Percentiles rank a stretch among this genome's conserved stretches.
These are phyloP conservation scores for Botrytis paeoniae DNA, from an alignment of 2,329 filamentous ascomycete genomes.

Conservation along the genomic window DNA sequence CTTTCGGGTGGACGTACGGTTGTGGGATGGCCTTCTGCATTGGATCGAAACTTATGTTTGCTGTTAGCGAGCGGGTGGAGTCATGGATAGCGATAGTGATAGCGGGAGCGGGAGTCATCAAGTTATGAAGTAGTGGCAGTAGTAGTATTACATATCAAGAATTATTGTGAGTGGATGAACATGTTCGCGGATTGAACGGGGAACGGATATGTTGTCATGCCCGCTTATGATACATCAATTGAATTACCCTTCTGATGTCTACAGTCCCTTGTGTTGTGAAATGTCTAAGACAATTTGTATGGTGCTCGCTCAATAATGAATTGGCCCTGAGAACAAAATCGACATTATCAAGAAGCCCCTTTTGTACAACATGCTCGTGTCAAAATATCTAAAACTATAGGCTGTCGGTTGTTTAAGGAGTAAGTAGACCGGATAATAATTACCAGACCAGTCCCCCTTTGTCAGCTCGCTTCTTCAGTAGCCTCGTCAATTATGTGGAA, in stretches of 20 bases:
- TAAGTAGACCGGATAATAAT: neutral
- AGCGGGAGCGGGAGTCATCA: neutral
- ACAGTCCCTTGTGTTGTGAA: neutral
- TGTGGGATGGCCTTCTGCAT: conserved; percentile 13
- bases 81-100: neutral
- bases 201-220: neutral
- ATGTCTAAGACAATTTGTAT: neutral
- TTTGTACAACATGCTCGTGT: neutral
- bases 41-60: conserved; percentile 13
- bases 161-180: neutral
- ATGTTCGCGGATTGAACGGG: neutral
- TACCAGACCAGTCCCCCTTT: neutral
- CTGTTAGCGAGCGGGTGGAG: conserved; percentile 10
- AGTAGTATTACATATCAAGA: conserved; percentile 4
- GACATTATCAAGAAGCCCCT: neutral
- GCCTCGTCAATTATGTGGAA: neutral
- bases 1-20: neutral
- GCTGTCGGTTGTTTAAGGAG: neutral
- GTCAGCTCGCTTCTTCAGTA: neutral
- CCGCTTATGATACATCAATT: conserved; percentile 10
- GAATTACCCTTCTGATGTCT: conserved; percentile 5
- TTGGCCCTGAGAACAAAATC: neutral
- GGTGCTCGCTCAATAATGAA: neutral
- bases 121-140: neutral
- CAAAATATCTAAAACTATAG: neutral